These are phyloP conservation scores for Marasmius sp. DNA, from an alignment of 1,284 basidiomycete genomes.

Conservation along the genomic window DNA sequence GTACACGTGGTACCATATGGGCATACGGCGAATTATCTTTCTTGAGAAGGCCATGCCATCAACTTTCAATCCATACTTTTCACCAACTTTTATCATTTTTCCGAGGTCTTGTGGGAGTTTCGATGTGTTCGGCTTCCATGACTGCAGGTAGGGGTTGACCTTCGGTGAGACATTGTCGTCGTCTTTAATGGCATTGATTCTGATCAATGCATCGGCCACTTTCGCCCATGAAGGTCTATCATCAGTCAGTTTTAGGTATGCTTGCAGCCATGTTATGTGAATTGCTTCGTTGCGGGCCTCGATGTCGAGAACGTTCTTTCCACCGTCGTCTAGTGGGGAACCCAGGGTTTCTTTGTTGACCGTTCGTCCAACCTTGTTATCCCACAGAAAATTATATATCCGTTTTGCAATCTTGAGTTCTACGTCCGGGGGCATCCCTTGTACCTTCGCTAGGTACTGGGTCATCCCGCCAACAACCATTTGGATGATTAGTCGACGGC, in stretches of 20 bases:
- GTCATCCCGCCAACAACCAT: conserved; percentile 17
- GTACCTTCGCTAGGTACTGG: conserved; percentile 20
- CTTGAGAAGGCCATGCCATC: conserved; percentile 1
- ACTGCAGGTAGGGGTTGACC: conserved; percentile 1
- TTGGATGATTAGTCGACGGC: conserved; percentile 13
- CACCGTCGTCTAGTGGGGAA: background rate
- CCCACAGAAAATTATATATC: conserved; percentile 15
- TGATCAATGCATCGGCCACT: conserved; percentile 18
- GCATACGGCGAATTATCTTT: background rate
- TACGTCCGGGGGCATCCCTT: conserved; percentile 21
- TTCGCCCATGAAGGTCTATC: conserved; percentile 22
- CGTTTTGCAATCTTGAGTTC: conserved; percentile 10
- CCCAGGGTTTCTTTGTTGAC: background rate
- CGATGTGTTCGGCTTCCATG: background rate
- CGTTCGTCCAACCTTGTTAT: background rate
- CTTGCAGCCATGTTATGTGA: conserved; percentile 21
- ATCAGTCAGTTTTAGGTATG: conserved; percentile 12
- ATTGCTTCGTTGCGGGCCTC: conserved; percentile 24
- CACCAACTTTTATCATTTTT: background rate
- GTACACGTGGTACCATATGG: conserved; percentile 6
- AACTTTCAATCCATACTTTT: conserved; percentile 1
- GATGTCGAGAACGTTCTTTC: conserved; percentile 22
- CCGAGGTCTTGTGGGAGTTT: background rate
- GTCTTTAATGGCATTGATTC: background rate
- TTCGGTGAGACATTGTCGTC: background rate